These are phyloP conservation scores for Aspergillus udagawae DNA, from an alignment of 2,329 filamentous ascomycete species.

Conservation along the genomic window DNA sequence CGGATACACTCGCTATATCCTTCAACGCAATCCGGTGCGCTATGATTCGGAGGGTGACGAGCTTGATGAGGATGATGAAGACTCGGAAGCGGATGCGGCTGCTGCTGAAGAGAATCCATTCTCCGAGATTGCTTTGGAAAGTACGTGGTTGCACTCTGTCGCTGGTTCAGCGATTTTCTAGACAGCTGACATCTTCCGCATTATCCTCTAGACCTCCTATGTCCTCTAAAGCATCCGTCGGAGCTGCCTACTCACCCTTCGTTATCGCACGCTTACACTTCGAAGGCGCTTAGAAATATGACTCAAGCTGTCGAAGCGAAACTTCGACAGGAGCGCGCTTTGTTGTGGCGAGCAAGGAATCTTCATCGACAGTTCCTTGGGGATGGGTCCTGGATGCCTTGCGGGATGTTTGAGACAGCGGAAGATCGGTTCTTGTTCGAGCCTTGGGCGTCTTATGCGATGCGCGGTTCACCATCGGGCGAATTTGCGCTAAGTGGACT, in stretches of 20 bases:
- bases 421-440: slow-evolving; percentile 49
- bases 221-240: slow-evolving; percentile 59
- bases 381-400: slow-evolving; percentile 58
- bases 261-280: slow-evolving; percentile 55
- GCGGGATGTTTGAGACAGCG: slow-evolving; percentile 49
- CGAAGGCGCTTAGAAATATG: slow-evolving; percentile 56
- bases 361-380: slow-evolving; percentile 57
- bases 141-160: slow-evolving; percentile 35
- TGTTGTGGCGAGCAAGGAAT: slow-evolving; percentile 55
- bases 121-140: slow-evolving; percentile 53
- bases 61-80: slow-evolving; percentile 55
- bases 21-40: slow-evolving; percentile 55
- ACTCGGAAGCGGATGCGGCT: slow-evolving; percentile 54
- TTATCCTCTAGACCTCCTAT: slow-evolving; percentile 48
- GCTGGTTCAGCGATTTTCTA: not conserved
- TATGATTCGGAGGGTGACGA: slow-evolving; percentile 64
- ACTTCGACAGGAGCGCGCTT: slow-evolving; percentile 53
- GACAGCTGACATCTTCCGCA: slow-evolving; percentile 5
- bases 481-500: slow-evolving; percentile 15
- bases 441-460: slow-evolving; percentile 23
- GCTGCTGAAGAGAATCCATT: slow-evolving; percentile 61
- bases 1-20: slow-evolving; percentile 57
- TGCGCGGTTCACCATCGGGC: slow-evolving; percentile 10
- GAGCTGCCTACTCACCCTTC: slow-evolving; percentile 58
- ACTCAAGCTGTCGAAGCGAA: slow-evolving; percentile 53